Percentiles rank a stretch among this genome's conserved stretches.
phyloP scores from a whole-genome alignment of 2,329 filamentous ascomycete species.

The Dryadomyces quercivorus region DNA sequence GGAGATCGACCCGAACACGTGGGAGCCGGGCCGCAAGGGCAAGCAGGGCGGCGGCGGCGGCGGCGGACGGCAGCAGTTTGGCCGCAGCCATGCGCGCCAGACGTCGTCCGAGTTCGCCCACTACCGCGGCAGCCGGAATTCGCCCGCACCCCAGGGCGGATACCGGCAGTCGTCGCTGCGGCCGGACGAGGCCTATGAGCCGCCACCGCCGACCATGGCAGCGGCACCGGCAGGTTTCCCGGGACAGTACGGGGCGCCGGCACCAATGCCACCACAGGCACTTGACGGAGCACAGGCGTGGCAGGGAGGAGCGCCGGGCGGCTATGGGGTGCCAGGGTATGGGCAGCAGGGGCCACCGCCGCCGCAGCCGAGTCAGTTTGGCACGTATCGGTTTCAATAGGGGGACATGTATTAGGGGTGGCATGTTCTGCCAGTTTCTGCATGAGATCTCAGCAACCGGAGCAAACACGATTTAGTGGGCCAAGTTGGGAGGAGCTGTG shows the following conservation, averaged over 20 bases:
- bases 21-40: slow-evolving; percentile 27
- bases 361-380: slow-evolving; percentile 3
- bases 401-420: not conserved
- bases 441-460: not conserved
- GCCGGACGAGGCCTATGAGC: slow-evolving; percentile 32
- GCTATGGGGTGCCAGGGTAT: slow-evolving; percentile 1
- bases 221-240: not conserved
- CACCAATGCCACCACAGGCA: slow-evolving; percentile 9
- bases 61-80: not conserved
- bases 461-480: not conserved
- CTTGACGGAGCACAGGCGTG: not conserved
- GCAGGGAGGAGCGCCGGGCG: not conserved
- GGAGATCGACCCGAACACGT: slow-evolving; percentile 44
- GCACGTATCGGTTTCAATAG: slow-evolving; percentile 11
- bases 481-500: not conserved
- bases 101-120: slow-evolving; percentile 29
- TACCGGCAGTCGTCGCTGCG: slow-evolving; percentile 42
- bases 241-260: slow-evolving; percentile 12
- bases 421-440: not conserved
- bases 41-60: slow-evolving; percentile 2
- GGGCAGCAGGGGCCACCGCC: slow-evolving; percentile 4
- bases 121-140: slow-evolving; percentile 9
- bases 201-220: slow-evolving; percentile 18
- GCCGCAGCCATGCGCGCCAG: slow-evolving; percentile 23
- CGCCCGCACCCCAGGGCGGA: slow-evolving; percentile 18